These are phyloP conservation scores for Amanita inopinata DNA, from an alignment of 768 basidiomycete species.

Conservation along the genomic window DNA sequence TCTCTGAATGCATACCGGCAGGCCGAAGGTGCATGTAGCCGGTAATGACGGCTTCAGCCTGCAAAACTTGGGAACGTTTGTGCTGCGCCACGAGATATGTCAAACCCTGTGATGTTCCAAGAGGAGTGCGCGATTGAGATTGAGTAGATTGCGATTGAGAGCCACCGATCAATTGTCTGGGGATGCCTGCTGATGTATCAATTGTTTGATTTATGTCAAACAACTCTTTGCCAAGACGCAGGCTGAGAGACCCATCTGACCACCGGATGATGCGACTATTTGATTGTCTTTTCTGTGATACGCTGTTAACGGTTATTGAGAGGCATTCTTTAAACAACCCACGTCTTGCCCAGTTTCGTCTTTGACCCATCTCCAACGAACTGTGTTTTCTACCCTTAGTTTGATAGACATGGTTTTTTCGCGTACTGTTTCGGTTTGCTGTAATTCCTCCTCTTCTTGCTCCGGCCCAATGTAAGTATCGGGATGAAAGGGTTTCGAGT, in stretches of 20 bases:
- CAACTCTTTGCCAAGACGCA: slow-evolving; percentile 87
- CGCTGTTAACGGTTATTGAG: slow-evolving; percentile 1
- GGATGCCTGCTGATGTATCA: slow-evolving; percentile 62
- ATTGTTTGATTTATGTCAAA: slow-evolving; percentile 82
- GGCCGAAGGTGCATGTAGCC: slow-evolving; percentile 81
- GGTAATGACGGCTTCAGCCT: slow-evolving; percentile 74
- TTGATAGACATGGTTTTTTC: slow-evolving; percentile 82
- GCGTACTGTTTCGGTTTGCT: slow-evolving; percentile 48
- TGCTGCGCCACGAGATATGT: slow-evolving; percentile 89
- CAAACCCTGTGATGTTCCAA: slow-evolving; percentile 57
- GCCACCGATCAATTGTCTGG: slow-evolving; percentile 47
- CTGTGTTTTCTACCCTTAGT: slow-evolving; percentile 85
- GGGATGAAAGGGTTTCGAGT: slow-evolving; percentile 83
- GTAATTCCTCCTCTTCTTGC: slow-evolving; percentile 58
- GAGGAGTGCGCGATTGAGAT: slow-evolving; percentile 23
- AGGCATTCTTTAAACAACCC: slow-evolving; percentile 23
- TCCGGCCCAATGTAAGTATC: slow-evolving; percentile 80
- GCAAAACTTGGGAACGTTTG: slow-evolving; percentile 77
- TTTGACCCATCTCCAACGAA: slow-evolving; percentile 92
- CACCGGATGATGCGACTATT: slow-evolving; percentile 89
- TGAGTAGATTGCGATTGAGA: slow-evolving; percentile 33
- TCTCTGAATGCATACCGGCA: slow-evolving; percentile 84
- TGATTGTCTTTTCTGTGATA: slow-evolving; percentile 78
- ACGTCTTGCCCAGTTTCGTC: slow-evolving; percentile 70
- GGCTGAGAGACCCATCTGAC: slow-evolving; percentile 90